Evolutionary conservation across 2,329 filamentous ascomycete genomes (phyloP), one percentile per base, ranked within the genome.

Genomic region (Fusarium sambucinum): DNA sequence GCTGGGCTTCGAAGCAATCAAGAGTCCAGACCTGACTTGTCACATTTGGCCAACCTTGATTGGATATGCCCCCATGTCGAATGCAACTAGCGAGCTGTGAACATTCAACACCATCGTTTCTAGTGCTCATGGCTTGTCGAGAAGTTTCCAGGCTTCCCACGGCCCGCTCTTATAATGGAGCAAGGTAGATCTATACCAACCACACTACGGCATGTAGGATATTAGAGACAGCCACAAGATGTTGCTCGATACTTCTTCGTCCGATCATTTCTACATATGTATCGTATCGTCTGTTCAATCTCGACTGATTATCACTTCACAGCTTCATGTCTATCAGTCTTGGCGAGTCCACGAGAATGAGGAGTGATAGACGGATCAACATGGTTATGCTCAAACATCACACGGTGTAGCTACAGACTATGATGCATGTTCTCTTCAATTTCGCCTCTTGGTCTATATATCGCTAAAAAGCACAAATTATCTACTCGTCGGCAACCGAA

Each of bases 61-160:
- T 66, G 47, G 63, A 47, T 12, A 25, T 29, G 27, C 11, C 42
- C 23, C 55, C 37, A 29, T 40, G 33, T 38, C 29, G 13, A 19
- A 16, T 19, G 47, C 13, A 50, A 38, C 25, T 27, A 40, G 33
- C n/a, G 42, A 45, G 42, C 27, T 57, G 40, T 9, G 8, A 42
- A 37, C 27, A 13, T 46, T 55, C 52, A 46, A 56, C 61, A 61
- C 51, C 33, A 56, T 56, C 21, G 19, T 25, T 41, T 56, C 27
- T 32, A 17, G 14, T 56, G n/a, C 33, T 30, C 21, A 16, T 38
- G 33, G 23, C 25, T 38, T 37, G 23, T 29, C 33, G 47, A 50
- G 47, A 40, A 17, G 17, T 50, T 50, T 50, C 14, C 32, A 29
- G 6, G 25, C 27, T 29, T 30, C 25, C 27, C 4, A 40, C 27